Base-by-base conservation (phyloP, 148 eudicot genomes). In the Cornus controversa region DNA sequence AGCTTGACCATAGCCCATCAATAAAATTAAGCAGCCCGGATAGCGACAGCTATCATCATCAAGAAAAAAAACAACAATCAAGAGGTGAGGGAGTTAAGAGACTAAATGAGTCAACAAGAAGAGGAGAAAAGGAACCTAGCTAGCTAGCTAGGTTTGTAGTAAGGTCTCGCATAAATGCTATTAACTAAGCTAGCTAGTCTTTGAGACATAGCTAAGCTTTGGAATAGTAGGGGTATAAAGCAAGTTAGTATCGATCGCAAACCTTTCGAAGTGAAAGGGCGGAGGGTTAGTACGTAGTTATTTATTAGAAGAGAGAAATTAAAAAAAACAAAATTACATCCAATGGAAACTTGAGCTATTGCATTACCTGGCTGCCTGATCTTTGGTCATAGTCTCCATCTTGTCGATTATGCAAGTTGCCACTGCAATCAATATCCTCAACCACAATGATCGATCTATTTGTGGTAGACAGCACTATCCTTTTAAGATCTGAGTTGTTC, bases 11-110 rank as follows among this genome's bases (percentile, higher is more conserved):
- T 25, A 77, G 24, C 23, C 79, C 79, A 7, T 77, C 79, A 53
- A 77, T 69, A 66, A 77, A 77, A 72, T 77, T 77, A 2, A 77
- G 79, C 73, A 77, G 25, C 67, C 73, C 79, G 2, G 79, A 68
- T 16, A 77, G 37, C 14, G 73, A 69, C 13, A 68, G 23, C 79
- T 76, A 72, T 2, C 64, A 60, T 1, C 2, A 2, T 8, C 5
- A 22, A 6, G 64, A n/a, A 60, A n/a, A 18, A 20, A 50, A 50
- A 16, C 16, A 13, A 50, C 57, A 50, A 45, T 45, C 4, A 14
- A 50, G 2, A 11, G 1, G 16, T 50, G 57, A 31, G 34, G 53
- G 13, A 50, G 57, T 13, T 40, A 40, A 8, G 45, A 40, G 7
- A 40, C 7, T 50, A 4, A 50, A 50, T 50, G 7, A 40, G 45